Evolutionary conservation across 352 stramenopile species (phyloP).

Genomic region (Phytophthora aleatoria): DNA sequence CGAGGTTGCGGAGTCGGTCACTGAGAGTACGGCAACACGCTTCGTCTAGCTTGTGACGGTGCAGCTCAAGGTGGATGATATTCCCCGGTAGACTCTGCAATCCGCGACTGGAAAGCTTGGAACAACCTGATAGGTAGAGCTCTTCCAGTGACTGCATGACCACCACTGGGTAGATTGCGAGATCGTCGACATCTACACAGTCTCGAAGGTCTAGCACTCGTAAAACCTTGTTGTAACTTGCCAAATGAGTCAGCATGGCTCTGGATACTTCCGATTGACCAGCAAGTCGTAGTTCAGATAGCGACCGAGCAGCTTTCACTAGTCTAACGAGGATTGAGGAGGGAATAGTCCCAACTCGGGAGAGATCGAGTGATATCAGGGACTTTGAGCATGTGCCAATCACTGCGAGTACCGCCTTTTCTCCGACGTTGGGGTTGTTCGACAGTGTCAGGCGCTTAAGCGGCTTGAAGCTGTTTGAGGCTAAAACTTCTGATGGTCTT

Average conservation of each 20-base stretch:
- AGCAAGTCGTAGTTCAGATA: constrained; percentile 41
- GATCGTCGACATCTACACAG: constrained; percentile 56
- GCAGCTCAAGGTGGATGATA: constrained; percentile 46
- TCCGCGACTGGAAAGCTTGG: constrained; percentile 37
- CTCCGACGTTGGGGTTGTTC: constrained; percentile 34
- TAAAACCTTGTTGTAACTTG: constrained; percentile 59
- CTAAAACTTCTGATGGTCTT: neutral
- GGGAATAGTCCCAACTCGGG: constrained; percentile 30
- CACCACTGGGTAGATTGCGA: constrained; percentile 63
- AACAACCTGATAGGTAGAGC: constrained; percentile 50
- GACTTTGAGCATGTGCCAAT: constrained; percentile 34
- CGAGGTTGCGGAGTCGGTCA: constrained; percentile 35
- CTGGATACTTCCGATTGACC: constrained; percentile 50
- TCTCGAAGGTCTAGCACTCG: constrained; percentile 59
- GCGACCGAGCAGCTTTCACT: constrained; percentile 34
- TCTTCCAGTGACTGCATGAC: constrained; percentile 64
- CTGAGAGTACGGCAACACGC: constrained; percentile 34
- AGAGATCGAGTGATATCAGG: constrained; percentile 44
- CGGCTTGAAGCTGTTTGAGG: constrained; percentile 18
- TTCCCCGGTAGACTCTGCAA: constrained; percentile 50
- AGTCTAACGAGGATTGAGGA: constrained; percentile 40
- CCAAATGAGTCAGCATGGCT: constrained; percentile 50
- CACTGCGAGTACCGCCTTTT: constrained; percentile 42
- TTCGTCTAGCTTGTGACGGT: constrained; percentile 43
- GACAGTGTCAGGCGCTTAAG: constrained; percentile 34